Percentiles rank a stretch among this genome's conserved stretches.
phyloP scores from a whole-genome alignment of 129 eudicot species.

The Escallonia rubra region DNA sequence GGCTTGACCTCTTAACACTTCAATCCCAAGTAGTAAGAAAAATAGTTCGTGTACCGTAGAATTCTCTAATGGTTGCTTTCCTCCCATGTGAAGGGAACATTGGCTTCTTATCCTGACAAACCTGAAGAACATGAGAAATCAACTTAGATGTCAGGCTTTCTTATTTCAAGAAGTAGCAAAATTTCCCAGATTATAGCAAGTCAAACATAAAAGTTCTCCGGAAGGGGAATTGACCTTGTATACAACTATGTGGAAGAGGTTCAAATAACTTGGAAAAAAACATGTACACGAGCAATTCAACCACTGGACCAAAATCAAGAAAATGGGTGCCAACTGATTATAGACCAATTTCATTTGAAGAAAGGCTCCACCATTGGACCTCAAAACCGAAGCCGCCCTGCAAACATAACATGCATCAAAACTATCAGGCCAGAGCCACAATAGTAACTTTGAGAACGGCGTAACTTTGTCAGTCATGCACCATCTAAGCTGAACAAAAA shows the following conservation, averaged over 20 bases:
- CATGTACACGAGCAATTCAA: slow-evolving; percentile 55
- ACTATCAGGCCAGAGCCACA: background rate
- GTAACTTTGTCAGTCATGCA: too few relatives aligned
- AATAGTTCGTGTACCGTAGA: slow-evolving; percentile 47
- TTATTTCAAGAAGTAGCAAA: background rate
- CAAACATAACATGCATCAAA: slow-evolving; percentile 12
- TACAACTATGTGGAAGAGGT: slow-evolving; percentile 49
- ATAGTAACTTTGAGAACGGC: too few relatives aligned
- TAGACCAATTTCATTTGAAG: slow-evolving; percentile 65
- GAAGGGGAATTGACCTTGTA: slow-evolving; percentile 45
- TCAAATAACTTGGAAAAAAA: slow-evolving; percentile 40
- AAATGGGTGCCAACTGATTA: slow-evolving; percentile 49
- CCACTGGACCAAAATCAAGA: slow-evolving; percentile 55
- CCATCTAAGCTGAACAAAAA: too few relatives aligned
- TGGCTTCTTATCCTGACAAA: slow-evolving; percentile 38
- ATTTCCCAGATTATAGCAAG: background rate
- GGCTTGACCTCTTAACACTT: background rate
- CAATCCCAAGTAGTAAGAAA: background rate
- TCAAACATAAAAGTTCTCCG: background rate
- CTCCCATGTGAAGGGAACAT: slow-evolving; percentile 35
- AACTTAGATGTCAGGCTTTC: background rate
- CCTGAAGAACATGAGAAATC: slow-evolving; percentile 28
- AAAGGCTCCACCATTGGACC: slow-evolving; percentile 44
- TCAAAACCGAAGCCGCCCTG: slow-evolving; percentile 72
- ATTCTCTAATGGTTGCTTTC: slow-evolving; percentile 57